Conservation (phyloP, 2,329 filamentous ascomycete species). For the Hypoxylon sp. region DNA sequence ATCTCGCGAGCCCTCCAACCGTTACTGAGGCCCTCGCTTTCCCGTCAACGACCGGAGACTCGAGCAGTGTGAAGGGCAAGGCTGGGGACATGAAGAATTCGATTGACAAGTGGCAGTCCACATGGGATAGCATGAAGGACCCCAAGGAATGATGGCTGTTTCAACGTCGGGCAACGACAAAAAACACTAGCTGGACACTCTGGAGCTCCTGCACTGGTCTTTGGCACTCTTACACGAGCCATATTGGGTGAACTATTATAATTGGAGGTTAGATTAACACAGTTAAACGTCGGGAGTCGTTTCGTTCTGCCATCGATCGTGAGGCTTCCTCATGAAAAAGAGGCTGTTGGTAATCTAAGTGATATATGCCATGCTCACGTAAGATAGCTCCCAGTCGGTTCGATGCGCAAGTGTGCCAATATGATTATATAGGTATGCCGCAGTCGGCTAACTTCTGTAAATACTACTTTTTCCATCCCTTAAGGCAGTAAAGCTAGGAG, state of each 20-base stretch:
- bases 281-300: not conserved
- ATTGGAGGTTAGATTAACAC: not conserved
- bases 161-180: no score
- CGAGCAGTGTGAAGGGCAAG: not conserved
- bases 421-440: not conserved
- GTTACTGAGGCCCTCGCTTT: slow-evolving; percentile 6
- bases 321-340: not conserved
- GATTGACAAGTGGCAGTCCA: slow-evolving; percentile 11
- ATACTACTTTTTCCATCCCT: not conserved
- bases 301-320: not conserved
- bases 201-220: not conserved
- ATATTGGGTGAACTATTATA: not conserved
- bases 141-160: not conserved
- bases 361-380: not conserved
- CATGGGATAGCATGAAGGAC: slow-evolving; percentile 10
- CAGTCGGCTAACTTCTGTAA: not conserved
- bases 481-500: not conserved
- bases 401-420: not conserved
- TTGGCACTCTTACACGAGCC: not conserved
- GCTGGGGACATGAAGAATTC: not conserved
- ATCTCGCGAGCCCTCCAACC: slow-evolving; percentile 11
- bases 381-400: not conserved
- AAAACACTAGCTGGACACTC: not conserved
- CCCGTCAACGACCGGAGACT: not conserved
- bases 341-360: no score